Conservation (phyloP, 306 rosid genomes). For the Cucumis cinereus region DNA sequence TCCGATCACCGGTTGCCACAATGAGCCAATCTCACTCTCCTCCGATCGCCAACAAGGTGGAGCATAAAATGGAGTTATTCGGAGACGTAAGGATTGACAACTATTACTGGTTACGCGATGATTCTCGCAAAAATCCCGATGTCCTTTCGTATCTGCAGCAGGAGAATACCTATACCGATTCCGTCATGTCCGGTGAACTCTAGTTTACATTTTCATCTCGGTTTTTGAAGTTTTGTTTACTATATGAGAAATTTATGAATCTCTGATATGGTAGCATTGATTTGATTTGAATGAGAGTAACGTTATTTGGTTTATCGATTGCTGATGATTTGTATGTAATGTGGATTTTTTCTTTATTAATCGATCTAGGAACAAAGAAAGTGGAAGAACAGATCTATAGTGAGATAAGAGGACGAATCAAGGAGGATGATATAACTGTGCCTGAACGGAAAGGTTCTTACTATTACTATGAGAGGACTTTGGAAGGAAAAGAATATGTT, state of each 20-base stretch:
- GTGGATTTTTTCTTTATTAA: not conserved
- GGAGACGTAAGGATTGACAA: constrained; percentile 67
- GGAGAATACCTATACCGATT: constrained; percentile 52
- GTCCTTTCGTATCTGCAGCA: constrained; percentile 50
- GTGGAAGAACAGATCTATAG: constrained; percentile 52
- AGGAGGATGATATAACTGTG: constrained; percentile 68
- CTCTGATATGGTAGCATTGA: not conserved
- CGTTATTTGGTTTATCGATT: not conserved
- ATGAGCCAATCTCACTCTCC: constrained; percentile 20
- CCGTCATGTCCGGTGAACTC: constrained; percentile 48
- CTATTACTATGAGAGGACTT: constrained; percentile 57
- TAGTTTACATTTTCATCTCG: not conserved
- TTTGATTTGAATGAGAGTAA: not conserved
- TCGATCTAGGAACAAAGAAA: constrained; percentile 40
- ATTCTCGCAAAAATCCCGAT: constrained; percentile 54
- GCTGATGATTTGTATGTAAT: not conserved
- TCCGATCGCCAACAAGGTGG: constrained; percentile 72
- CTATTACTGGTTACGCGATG: constrained; percentile 89
- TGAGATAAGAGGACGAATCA: constrained; percentile 73
- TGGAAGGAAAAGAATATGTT: constrained; percentile 63
- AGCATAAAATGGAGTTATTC: constrained; percentile 58
- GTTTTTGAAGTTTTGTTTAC: not conserved
- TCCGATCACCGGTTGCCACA: not conserved
- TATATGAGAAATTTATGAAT: not conserved
- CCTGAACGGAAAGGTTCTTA: constrained; percentile 56